These are phyloP conservation scores for Wickerhamiella sorbophila DNA, from an alignment of 805 yeast genomes.

Conservation along the genomic window DNA sequence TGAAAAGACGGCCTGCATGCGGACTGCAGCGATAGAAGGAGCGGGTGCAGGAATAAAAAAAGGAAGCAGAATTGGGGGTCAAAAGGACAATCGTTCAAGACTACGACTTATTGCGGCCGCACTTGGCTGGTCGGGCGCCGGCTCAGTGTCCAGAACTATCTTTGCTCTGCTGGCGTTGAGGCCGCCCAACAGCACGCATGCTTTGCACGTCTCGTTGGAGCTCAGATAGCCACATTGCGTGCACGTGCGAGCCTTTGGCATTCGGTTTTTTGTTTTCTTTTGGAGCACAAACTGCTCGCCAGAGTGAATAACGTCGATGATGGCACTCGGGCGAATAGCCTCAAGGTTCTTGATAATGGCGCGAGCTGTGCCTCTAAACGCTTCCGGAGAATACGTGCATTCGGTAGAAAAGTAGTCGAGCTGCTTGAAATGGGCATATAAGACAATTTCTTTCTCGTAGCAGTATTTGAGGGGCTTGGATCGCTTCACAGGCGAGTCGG, in stretches of 20 bases:
- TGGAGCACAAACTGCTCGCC: conserved; percentile 43
- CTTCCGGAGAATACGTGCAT: conserved; percentile 97
- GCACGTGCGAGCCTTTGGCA: conserved; percentile 34
- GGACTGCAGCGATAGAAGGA: no score
- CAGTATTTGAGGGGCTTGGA: conserved; percentile 93
- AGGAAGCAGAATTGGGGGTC: no score
- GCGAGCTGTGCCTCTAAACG: conserved; percentile 94
- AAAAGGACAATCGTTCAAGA: conserved; percentile 26
- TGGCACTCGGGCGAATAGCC: conserved; percentile 80
- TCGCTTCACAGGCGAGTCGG: conserved; percentile 68
- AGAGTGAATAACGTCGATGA: conserved; percentile 83
- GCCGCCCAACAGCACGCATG: conserved; percentile 78
- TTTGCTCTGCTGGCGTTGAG: conserved; percentile 64
- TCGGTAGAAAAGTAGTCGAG: conserved; percentile 94
- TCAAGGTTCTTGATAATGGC: conserved; percentile 82
- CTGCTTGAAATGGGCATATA: conserved; percentile 92
- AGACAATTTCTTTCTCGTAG: conserved; percentile 92
- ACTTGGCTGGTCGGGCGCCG: no score
- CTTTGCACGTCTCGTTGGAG: conserved; percentile 79
- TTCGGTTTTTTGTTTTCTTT: conserved; percentile 10
- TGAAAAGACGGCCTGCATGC: no score
- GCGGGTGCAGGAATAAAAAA: no score
- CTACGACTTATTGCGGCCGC: conserved; percentile 30
- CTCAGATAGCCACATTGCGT: conserved; percentile 86
- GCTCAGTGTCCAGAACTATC: conserved; percentile 36